phyloP scores from a whole-genome alignment of 441 rosid genomes.

The Francoa sonchifolia region DNA sequence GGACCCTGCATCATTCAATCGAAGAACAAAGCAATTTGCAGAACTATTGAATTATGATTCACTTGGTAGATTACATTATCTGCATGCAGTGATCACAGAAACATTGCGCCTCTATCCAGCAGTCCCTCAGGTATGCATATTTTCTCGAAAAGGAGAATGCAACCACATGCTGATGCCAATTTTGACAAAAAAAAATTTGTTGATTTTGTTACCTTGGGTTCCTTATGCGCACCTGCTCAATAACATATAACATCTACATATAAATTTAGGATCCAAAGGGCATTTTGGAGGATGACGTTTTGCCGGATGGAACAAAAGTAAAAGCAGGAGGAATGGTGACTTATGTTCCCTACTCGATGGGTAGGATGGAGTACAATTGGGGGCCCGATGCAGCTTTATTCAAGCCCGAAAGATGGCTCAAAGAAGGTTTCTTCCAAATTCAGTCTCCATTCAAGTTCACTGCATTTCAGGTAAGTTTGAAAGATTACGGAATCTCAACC shows the following conservation, averaged over 20 bases:
- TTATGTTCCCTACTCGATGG: constrained; percentile 93
- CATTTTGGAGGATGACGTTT: constrained; percentile 57
- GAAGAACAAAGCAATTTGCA: constrained; percentile 42
- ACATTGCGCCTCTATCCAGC: constrained; percentile 88
- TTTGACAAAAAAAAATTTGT: no score
- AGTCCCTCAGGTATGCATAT: constrained; percentile 62
- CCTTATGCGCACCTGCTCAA: background rate
- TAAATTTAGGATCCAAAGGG: constrained; percentile 98
- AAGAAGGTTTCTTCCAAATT: constrained; percentile 69
- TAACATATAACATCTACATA: no score
- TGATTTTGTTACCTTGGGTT: no score
- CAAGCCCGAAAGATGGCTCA: constrained; percentile 90
- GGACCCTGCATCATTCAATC: constrained; percentile 36
- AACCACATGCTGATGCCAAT: no score
- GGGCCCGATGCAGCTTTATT: constrained; percentile 72
- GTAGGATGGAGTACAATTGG: constrained; percentile 86
- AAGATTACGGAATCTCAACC: background rate
- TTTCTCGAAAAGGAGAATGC: no score
- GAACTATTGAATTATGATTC: constrained; percentile 64
- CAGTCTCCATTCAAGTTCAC: constrained; percentile 93
- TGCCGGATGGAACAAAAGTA: constrained; percentile 85
- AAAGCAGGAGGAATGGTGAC: constrained; percentile 96
- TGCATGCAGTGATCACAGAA: constrained; percentile 85
- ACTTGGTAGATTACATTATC: constrained; percentile 51
- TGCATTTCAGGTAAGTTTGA: constrained; percentile 59